Evolutionary conservation across 2,329 filamentous ascomycete species (phyloP).

Genomic region (Albifimbria verrucaria): DNA sequence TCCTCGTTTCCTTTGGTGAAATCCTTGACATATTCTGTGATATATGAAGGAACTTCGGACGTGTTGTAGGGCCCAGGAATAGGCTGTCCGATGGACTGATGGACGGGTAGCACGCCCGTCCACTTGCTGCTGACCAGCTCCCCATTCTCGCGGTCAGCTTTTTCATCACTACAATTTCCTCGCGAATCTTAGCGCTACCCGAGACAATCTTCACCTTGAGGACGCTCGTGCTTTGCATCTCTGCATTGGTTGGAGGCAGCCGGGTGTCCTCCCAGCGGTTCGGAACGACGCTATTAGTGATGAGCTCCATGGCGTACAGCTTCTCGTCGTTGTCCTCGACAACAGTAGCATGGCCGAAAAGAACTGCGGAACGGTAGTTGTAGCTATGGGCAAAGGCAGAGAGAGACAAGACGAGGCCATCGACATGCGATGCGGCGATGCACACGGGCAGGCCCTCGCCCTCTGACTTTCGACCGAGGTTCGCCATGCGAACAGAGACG

Average conservation of each 20-base stretch:
- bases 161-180: conserved; percentile 60
- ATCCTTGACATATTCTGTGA: conserved; percentile 41
- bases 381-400: conserved; percentile 80
- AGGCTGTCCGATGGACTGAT: conserved; percentile 61
- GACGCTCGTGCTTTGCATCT: conserved; percentile 73
- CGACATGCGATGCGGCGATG: conserved; percentile 69
- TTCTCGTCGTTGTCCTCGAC: conserved; percentile 70
- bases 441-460: conserved; percentile 63
- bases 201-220: conserved; percentile 65
- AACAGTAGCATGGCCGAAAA: conserved; percentile 70
- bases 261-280: conserved; percentile 67
- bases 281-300: conserved; percentile 71
- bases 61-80: conserved; percentile 57
- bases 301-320: conserved; percentile 71
- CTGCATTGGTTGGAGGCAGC: conserved; percentile 66
- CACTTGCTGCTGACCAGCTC: conserved; percentile 42
- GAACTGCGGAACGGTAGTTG: conserved; percentile 78
- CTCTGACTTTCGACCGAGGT: conserved; percentile 41
- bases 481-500: conserved; percentile 74
- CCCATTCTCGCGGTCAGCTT: conserved; percentile 42
- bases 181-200: conserved; percentile 73
- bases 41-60: conserved; percentile 59
- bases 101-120: conserved; percentile 61
- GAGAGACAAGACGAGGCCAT: conserved; percentile 76
- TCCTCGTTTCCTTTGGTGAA: conserved; percentile 32